Evolutionary conservation across 306 rosid species (phyloP), one percentile per base, ranked within the genome.

Genomic region (Lagenaria siceraria): DNA sequence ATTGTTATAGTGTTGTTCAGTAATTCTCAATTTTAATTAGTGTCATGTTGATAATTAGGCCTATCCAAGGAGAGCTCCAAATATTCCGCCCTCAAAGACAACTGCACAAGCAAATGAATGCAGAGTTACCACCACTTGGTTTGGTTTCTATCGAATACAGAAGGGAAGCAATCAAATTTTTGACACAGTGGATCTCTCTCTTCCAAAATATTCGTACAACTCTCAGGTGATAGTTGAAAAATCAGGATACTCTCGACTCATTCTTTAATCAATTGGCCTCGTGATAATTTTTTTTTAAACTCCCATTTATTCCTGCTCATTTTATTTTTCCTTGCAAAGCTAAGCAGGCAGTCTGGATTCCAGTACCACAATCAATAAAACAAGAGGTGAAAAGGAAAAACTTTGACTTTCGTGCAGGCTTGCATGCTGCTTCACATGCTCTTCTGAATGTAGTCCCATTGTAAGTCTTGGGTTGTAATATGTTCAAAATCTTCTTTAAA

Each of bases 351-450:
- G 98, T 86, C 61, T 95, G 98, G 98, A 82, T 88, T 81, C 91
- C 96, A 0, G 96, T 95, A 84, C 87, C 93, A 66, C 95, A 82
- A 80, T 87, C 87, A 64, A 80, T 87, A 72, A 90, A 87, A 87
- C 88, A 78, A 84, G 93, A 86, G 38, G 87, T 88, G 66, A 52
- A 79, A 72, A 79, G 65, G 78, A 69, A 83, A 85, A 54, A 48
- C 71, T 84, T 85, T 77, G 92, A 95, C 85, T 95, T 92, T 81
- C 96, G 97, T 66, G 98, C 95, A 54, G 98, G 97, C 49, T 85
- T 95, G 89, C 98, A 92, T 87, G 97, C 97, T 76, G 97, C 97
- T 70, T 90, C 97, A 77, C 98, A 95, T 82, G 98, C 97, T 59
- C 84, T 95, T 87, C 82, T 95, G 49, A 84, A 95, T 38, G 90